Evolutionary conservation across 768 basidiomycete genomes (phyloP).

Genomic region (Naganishia antarctica): DNA sequence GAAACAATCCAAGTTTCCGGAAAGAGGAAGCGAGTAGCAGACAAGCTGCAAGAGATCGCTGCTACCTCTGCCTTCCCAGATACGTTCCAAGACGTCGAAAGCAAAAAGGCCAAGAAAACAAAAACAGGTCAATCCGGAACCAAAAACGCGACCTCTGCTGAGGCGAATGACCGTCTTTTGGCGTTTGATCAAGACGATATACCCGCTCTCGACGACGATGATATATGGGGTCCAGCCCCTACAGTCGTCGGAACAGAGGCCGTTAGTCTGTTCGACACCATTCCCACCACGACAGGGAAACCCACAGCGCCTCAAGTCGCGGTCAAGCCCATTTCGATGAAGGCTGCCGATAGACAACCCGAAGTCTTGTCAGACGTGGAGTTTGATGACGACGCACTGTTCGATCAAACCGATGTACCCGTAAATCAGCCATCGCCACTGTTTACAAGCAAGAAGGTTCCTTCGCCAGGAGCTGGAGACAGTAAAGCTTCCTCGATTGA

Average conservation of each 20-base stretch:
- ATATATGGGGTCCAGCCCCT: constrained; percentile 22
- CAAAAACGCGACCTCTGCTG: neutral
- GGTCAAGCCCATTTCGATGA: neutral
- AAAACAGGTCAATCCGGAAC: neutral
- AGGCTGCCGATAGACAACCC: neutral
- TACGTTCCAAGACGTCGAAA: constrained; percentile 6
- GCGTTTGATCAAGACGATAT: constrained; percentile 2
- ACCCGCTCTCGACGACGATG: constrained; percentile 22
- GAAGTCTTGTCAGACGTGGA: constrained; percentile 1
- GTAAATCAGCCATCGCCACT: constrained; percentile 4
- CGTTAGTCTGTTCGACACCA: constrained; percentile 19
- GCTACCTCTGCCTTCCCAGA: constrained; percentile 1
- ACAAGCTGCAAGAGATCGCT: constrained; percentile 7
- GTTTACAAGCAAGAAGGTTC: neutral
- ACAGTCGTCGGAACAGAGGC: constrained; percentile 8
- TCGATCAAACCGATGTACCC: neutral
- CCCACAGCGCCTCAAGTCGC: neutral
- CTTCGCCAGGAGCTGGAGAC: neutral
- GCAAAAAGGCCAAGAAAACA: neutral
- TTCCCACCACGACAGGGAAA: neutral
- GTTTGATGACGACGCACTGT: constrained; percentile 20
- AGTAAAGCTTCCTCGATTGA: neutral
- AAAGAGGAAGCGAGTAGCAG: constrained; percentile 13
- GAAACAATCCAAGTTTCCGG: too few relatives aligned
- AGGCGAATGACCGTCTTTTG: neutral